Evolutionary conservation across 306 rosid species (phyloP), one percentile per base, ranked within the genome.

Genomic region (Vicia faba): DNA sequence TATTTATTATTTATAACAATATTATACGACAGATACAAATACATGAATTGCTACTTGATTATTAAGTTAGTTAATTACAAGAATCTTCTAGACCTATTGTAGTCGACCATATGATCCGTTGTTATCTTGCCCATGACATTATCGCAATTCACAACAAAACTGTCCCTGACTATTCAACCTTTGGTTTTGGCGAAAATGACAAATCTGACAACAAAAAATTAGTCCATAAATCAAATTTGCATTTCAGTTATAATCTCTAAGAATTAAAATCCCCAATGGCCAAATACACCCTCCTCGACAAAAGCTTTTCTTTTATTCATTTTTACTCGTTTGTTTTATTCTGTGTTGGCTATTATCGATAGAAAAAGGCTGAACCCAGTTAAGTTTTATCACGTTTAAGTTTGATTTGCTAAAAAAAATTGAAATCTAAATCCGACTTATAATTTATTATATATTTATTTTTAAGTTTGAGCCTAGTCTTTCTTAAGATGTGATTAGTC

Each of bases 181-280:
- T 53, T 11, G 9, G 29, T 11, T 53, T 53, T 53, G 4, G 8
- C 8, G 59, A 53, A 23, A 29, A 53, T 53, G 11, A 53, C 58
- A 54, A 58, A 58, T 58, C 41, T 29, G n/a, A 25, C 23, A 59
- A 59, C 8, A 33, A 59, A 35, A 31, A 15, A 13, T 15, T 16
- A 15, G 28, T 15, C 45, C 9, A 58, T 33, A 33, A 15, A 59
- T 15, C 15, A 36, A 44, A 35, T 59, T 15, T 16, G 14, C 25
- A 56, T 16, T 4, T 2, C 15, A 59, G 64, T 59, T 59, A 16
- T 59, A 59, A 59, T 59, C 29, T 59, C 46, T 59, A 59, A 35
- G 65, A 60, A 35, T 35, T 16, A 14, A 16, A 59, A 59, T 59
- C 15, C 9, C 25, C 46, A 35, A 35, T 35, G 10, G 46, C 11